A percentile compares a stretch with the other conserved stretches of the same genome.
Conservation (phyloP, 163 green algal species). For the Scenedesmus sp. region DNA sequence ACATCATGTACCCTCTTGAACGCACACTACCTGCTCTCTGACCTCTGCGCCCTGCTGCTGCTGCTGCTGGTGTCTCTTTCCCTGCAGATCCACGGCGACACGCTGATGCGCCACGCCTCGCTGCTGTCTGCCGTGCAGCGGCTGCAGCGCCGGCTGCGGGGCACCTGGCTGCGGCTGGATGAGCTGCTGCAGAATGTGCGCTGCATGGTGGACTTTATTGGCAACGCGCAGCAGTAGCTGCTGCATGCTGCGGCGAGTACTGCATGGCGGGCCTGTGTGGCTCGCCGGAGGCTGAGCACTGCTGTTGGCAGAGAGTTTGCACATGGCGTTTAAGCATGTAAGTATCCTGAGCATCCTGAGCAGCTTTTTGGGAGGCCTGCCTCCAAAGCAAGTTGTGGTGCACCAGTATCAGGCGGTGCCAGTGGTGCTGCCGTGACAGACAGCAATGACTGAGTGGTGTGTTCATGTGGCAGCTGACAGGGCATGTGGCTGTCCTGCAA, state of each 20-base stretch:
- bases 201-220: conserved; percentile 86
- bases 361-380: no score
- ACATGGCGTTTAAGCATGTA: no score
- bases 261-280: background rate
- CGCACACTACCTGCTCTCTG: background rate
- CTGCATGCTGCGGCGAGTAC: no score
- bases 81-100: conserved; percentile 78
- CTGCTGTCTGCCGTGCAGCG: conserved; percentile 57
- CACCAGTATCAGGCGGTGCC: no score
- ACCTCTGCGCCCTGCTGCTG: background rate
- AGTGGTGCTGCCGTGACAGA: no score
- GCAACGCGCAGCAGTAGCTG: conserved; percentile 70
- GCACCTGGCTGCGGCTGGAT: conserved; percentile 80
- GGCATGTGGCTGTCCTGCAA: no score
- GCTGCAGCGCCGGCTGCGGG: conserved; percentile 62
- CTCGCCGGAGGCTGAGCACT: no score
- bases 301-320: no score
- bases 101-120: conserved; percentile 61
- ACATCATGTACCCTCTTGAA: background rate
- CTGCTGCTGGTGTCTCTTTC: background rate
- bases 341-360: no score
- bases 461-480: no score
- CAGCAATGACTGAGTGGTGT: no score
- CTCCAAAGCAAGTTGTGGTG: no score
- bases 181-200: conserved; percentile 75